Evolutionary conservation across 495 filamentous ascomycete genomes (phyloP).

Genomic region (Immersiella caudata): DNA sequence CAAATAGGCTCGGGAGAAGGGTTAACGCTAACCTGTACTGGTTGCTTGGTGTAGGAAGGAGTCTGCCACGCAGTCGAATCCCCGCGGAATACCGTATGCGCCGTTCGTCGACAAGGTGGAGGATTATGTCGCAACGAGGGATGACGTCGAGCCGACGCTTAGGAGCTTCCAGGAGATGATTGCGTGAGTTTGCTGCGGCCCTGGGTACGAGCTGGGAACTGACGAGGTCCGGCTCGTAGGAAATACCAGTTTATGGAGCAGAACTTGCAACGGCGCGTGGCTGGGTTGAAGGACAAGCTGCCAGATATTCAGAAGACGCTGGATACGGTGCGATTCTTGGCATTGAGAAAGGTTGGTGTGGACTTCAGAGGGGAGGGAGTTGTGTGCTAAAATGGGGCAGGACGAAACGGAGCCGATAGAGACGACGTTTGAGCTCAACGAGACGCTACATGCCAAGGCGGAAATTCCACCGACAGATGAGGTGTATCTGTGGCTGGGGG

Average conservation of each 20-base stretch:
- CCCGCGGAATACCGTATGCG: slow-evolving; percentile 89
- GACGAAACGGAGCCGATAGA: slow-evolving; percentile 68
- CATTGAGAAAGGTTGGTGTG: slow-evolving; percentile 60
- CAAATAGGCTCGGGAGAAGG: neutral
- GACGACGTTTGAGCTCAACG: slow-evolving; percentile 93
- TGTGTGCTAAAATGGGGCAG: slow-evolving; percentile 24
- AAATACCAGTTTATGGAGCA: slow-evolving; percentile 99
- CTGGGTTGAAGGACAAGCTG: slow-evolving; percentile 88
- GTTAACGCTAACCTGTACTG: neutral
- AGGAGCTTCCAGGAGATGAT: slow-evolving; percentile 99
- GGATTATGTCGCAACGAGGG: slow-evolving; percentile 86
- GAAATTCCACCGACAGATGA: slow-evolving; percentile 80
- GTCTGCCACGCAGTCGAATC: slow-evolving; percentile 68
- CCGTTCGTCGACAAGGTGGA: slow-evolving; percentile 96
- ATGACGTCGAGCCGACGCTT: slow-evolving; percentile 86
- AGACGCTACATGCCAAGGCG: slow-evolving; percentile 91
- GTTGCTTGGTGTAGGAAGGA: slow-evolving; percentile 42
- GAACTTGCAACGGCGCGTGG: slow-evolving; percentile 82
- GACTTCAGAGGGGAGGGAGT: neutral
- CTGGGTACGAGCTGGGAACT: neutral
- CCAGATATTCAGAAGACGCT: slow-evolving; percentile 98
- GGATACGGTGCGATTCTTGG: slow-evolving; percentile 85
- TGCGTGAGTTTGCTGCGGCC: slow-evolving; percentile 56
- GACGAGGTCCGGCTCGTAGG: slow-evolving; percentile 41
- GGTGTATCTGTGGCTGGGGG: slow-evolving; percentile 94